Evolutionary conservation across 1,284 basidiomycete species (phyloP).

Genomic region (Trichosporon ovoides): DNA sequence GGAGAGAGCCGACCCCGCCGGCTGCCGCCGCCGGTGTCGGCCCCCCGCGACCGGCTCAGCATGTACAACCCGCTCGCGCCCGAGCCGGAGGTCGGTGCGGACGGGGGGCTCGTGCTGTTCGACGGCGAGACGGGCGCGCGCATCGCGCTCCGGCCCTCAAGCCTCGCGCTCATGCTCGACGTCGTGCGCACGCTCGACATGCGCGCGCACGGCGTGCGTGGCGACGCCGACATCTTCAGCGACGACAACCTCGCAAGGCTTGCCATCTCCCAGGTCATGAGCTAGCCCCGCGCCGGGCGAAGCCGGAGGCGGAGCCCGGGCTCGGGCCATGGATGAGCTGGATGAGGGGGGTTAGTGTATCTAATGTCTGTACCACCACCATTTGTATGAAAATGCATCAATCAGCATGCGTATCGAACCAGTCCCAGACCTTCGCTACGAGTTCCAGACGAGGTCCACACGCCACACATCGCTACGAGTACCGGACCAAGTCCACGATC

Average conservation of each 20-base stretch:
- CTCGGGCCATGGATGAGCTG: neutral
- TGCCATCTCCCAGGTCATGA: neutral
- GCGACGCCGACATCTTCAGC: neutral
- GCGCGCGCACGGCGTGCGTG: neutral
- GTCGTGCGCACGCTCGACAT: constrained; percentile 1
- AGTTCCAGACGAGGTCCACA: constrained; percentile 27
- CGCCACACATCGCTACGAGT: neutral
- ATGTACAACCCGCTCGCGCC: neutral
- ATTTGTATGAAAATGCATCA: too few species aligned
- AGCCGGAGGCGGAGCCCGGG: neutral
- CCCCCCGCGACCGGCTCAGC: neutral
- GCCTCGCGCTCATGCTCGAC: constrained; percentile 3
- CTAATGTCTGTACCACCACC: too few species aligned
- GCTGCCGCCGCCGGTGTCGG: neutral
- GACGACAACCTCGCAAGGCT: neutral
- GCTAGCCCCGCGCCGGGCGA: neutral
- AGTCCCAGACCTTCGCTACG: too few species aligned
- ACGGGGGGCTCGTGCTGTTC: neutral
- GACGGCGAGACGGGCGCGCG: neutral
- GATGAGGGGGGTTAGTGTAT: too few species aligned
- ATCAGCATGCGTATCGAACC: too few species aligned
- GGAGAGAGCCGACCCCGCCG: neutral
- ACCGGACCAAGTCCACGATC: constrained; percentile 29
- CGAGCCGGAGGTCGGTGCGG: neutral
- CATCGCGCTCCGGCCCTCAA: neutral